Evolutionary conservation across 2,329 filamentous ascomycete species (phyloP).

Genomic region (Trichoderma semiorbis): DNA sequence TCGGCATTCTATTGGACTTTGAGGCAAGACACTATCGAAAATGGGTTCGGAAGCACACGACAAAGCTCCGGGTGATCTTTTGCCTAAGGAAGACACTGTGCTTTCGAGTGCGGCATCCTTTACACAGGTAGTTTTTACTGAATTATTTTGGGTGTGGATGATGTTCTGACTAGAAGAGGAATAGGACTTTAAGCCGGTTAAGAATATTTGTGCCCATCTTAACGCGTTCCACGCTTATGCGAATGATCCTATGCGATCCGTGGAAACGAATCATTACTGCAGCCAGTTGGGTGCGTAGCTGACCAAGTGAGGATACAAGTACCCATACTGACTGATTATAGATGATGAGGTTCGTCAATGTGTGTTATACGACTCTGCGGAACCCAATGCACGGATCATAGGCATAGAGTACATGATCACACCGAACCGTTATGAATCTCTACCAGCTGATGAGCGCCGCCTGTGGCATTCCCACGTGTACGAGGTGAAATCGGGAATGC

Average conservation of each 20-base stretch:
- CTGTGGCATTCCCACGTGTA: conserved; percentile 77
- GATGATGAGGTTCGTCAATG: conserved; percentile 72
- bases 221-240: conserved; percentile 86
- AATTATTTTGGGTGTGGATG: neutral
- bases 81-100: conserved; percentile 53
- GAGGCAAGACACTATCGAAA: neutral
- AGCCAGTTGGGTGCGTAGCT: conserved; percentile 57
- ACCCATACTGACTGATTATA: neutral
- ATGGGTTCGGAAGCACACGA: neutral
- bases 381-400: conserved; percentile 67
- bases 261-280: conserved; percentile 85
- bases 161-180: neutral
- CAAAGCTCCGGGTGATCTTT: conserved; percentile 41
- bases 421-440: conserved; percentile 60
- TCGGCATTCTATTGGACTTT: neutral
- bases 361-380: conserved; percentile 73
- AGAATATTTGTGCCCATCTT: conserved; percentile 75
- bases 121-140: conserved; percentile 45
- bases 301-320: conserved; percentile 35
- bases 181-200: conserved; percentile 66
- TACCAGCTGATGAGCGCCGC: conserved; percentile 64
- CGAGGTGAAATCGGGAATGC: conserved; percentile 74
- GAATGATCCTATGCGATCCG: conserved; percentile 62
- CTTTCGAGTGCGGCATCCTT: conserved; percentile 60
- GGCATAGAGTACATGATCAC: conserved; percentile 89